phyloP scores from a whole-genome alignment of 768 basidiomycete genomes.

The Lyophyllum atratum region DNA sequence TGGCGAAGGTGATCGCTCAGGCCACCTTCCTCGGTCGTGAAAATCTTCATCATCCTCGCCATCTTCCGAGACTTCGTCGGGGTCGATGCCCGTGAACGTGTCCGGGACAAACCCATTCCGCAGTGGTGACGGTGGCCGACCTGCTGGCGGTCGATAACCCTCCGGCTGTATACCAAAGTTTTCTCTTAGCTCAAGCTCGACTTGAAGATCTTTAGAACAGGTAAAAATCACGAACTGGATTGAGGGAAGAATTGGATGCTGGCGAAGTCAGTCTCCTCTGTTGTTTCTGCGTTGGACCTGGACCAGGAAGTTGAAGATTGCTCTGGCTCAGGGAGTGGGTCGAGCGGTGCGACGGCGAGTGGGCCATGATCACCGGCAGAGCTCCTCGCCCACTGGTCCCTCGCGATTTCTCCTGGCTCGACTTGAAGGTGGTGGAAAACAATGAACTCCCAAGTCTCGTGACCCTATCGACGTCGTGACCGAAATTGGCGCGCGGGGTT shows the following conservation, averaged over 20 bases:
- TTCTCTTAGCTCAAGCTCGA: background rate
- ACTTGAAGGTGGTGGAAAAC: background rate
- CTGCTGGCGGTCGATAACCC: constrained; percentile 35
- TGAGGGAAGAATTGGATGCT: constrained; percentile 19
- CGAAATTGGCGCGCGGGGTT: background rate
- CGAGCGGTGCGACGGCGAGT: constrained; percentile 22
- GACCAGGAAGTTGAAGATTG: constrained; percentile 18
- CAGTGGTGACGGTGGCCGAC: constrained; percentile 74
- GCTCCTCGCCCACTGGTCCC: constrained; percentile 11
- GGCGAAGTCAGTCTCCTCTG: constrained; percentile 30
- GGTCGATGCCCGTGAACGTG: constrained; percentile 58
- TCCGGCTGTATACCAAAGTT: constrained; percentile 33
- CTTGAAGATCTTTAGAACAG: background rate
- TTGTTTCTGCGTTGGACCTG: constrained; percentile 16
- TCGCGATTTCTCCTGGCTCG: background rate
- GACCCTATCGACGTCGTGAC: background rate
- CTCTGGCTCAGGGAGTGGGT: constrained; percentile 21
- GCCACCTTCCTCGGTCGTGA: constrained; percentile 27
- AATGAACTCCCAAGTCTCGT: background rate
- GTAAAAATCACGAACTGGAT: constrained; percentile 16
- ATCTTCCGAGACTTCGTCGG: constrained; percentile 45
- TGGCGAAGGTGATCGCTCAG: constrained; percentile 56
- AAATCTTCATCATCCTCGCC: constrained; percentile 43
- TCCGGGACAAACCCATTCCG: constrained; percentile 62
- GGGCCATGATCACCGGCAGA: constrained; percentile 18